Percentiles rank a stretch among this genome's conserved stretches.
phyloP scores from a whole-genome alignment of 306 rosid species.

The Rubus parviflorus region DNA sequence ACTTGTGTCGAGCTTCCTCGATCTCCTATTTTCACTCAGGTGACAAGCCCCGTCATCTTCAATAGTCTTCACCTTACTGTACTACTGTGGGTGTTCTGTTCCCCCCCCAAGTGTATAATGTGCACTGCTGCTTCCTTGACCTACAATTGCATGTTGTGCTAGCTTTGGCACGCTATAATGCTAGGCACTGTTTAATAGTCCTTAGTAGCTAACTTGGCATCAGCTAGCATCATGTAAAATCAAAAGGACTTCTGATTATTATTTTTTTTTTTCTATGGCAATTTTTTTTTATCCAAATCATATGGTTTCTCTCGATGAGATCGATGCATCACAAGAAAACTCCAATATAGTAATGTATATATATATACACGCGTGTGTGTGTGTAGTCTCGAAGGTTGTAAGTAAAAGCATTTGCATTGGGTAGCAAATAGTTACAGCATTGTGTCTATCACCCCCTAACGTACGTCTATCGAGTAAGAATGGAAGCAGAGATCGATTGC shows the following conservation, averaged over 20 bases:
- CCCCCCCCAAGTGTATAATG: neutral
- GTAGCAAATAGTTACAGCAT: neutral
- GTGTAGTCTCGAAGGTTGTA: neutral
- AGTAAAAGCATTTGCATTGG: conserved; percentile 8
- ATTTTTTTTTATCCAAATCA: too few relatives aligned
- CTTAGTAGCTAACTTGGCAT: neutral
- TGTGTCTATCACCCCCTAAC: neutral
- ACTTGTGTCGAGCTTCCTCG: neutral
- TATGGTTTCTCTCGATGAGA: neutral
- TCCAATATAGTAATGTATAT: too few relatives aligned
- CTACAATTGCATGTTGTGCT: neutral
- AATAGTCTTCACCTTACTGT: neutral
- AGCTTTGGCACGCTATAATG: neutral
- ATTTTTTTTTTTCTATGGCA: neutral
- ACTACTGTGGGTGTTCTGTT: neutral
- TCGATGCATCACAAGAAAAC: neutral
- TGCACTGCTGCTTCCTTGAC: neutral
- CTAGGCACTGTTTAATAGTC: neutral
- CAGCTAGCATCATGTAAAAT: neutral
- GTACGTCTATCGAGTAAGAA: neutral
- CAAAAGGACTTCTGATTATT: neutral
- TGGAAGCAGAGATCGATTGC: neutral
- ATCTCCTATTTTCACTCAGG: conserved; percentile 26
- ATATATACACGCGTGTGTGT: neutral
- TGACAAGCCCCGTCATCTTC: conserved; percentile 21